A percentile compares a stretch with the other conserved stretches of the same genome.
These are phyloP conservation scores for Trichophyton rubrum DNA, from an alignment of 2,329 filamentous ascomycete genomes.

Conservation along the genomic window DNA sequence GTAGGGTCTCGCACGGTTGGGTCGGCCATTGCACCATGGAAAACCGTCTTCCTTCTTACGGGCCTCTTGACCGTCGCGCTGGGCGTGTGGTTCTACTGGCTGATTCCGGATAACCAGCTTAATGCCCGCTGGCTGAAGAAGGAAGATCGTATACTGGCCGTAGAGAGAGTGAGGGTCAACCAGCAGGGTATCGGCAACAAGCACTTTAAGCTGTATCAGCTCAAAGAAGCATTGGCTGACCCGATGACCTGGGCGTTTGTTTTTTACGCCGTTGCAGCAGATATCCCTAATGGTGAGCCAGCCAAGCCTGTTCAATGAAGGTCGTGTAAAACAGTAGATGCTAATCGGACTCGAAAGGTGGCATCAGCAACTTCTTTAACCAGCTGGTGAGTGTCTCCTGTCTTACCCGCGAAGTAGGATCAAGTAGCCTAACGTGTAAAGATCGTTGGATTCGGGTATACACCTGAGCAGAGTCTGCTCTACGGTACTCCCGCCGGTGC, in stretches of 20 bases:
- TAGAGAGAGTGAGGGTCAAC: conserved; percentile 61
- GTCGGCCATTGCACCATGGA: conserved; percentile 50
- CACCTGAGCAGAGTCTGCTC: conserved; percentile 48
- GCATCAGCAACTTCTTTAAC: conserved; percentile 46
- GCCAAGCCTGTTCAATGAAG: too few species aligned
- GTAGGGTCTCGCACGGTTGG: conserved; percentile 43
- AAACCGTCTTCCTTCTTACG: conserved; percentile 47
- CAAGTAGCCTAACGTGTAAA: conserved; percentile 9
- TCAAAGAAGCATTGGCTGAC: conserved; percentile 46
- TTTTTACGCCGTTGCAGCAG: conserved; percentile 43
- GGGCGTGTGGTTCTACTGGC: conserved; percentile 39
- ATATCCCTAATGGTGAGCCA: conserved; percentile 44
- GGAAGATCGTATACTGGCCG: conserved; percentile 52
- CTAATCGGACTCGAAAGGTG: conserved; percentile 31
- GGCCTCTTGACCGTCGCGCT: conserved; percentile 41
- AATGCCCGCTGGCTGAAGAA: conserved; percentile 52
- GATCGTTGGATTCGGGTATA: conserved; percentile 54
- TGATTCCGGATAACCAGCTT: conserved; percentile 48
- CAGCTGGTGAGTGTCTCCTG: conserved; percentile 28
- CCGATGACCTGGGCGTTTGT: conserved; percentile 50
- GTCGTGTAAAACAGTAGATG: neutral
- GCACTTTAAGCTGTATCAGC: conserved; percentile 55
- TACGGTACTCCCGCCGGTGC: conserved; percentile 54
- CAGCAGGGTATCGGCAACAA: conserved; percentile 63
- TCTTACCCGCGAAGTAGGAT: too few species aligned